Evolutionary conservation across 805 yeast species (phyloP).

Genomic region (Gaillardinia entomophila): DNA sequence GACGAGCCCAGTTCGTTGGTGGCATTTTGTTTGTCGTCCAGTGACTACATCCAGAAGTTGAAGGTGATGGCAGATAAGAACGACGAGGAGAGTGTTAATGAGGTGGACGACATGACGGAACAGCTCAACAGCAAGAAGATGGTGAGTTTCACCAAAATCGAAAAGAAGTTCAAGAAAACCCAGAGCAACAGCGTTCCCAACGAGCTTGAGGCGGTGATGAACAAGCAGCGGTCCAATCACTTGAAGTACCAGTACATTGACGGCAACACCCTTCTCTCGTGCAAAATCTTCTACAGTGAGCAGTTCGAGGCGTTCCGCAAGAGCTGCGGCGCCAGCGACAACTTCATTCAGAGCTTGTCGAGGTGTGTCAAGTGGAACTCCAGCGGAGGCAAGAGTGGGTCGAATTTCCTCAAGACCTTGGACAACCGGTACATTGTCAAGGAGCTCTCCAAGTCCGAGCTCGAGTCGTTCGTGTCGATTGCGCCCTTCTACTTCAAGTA

Average conservation of each 20-base stretch:
- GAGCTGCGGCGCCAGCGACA: slow-evolving; percentile 71
- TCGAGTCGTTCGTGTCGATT: slow-evolving; percentile 89
- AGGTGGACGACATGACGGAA: slow-evolving; percentile 14
- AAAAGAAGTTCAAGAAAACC: slow-evolving; percentile 33
- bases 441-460: slow-evolving; percentile 79
- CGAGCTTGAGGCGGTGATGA: slow-evolving; percentile 61
- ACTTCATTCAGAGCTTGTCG: slow-evolving; percentile 82
- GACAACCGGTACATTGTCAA: slow-evolving; percentile 88
- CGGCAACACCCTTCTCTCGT: slow-evolving; percentile 74
- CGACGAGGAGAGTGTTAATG: slow-evolving; percentile 1
- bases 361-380: slow-evolving; percentile 96
- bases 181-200: slow-evolving; percentile 18
- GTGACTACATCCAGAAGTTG: slow-evolving; percentile 71
- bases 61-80: slow-evolving; percentile 26
- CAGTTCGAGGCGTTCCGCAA: slow-evolving; percentile 92
- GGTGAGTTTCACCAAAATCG: slow-evolving; percentile 33
- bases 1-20: slow-evolving; percentile 95
- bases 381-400: slow-evolving; percentile 94
- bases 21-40: slow-evolving; percentile 84
- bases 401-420: slow-evolving; percentile 84
- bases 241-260: slow-evolving; percentile 88
- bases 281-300: slow-evolving; percentile 92
- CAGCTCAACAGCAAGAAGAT: slow-evolving; percentile 28
- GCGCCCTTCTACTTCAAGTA: slow-evolving; percentile 97
- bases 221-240: slow-evolving; percentile 82